These are phyloP conservation scores for Whalleya microplaca DNA, from an alignment of 2,329 filamentous ascomycete genomes.

Conservation along the genomic window DNA sequence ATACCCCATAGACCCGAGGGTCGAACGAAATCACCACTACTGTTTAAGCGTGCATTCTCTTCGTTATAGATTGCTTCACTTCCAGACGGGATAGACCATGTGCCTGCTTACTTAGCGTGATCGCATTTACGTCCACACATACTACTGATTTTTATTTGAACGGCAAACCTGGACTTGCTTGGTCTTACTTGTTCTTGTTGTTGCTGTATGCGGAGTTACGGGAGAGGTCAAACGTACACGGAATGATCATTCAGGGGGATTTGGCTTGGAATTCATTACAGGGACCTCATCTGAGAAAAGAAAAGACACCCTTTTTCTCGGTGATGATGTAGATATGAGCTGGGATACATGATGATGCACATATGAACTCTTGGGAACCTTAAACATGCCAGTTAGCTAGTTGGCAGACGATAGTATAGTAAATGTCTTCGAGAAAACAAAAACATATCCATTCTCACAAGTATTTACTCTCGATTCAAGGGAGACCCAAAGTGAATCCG, in stretches of 20 bases:
- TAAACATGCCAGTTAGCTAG: not conserved
- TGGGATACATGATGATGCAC: not conserved
- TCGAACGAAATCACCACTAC: not conserved
- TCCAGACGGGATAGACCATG: constrained; percentile 2
- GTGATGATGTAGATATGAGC: not conserved
- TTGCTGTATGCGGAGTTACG: constrained; percentile 1
- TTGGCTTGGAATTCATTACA: no score
- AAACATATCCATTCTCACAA: not conserved
- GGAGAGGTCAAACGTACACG: not conserved
- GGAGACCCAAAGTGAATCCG: no score
- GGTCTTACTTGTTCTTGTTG: no score
- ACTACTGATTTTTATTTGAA: constrained; percentile 10
- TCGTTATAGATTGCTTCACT: not conserved
- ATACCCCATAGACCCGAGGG: not conserved
- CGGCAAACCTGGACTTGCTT: not conserved
- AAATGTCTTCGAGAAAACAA: not conserved
- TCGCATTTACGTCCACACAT: constrained; percentile 4
- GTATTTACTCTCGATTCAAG: no score
- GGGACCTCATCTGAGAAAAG: no score
- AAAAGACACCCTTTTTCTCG: not conserved
- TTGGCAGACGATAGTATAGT: not conserved
- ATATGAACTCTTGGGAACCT: not conserved
- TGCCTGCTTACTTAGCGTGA: not conserved
- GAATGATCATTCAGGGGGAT: not conserved
- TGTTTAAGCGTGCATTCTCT: constrained; percentile 2